phyloP scores from a whole-genome alignment of 2,329 filamentous ascomycete species.

The Cercospora zeina region DNA sequence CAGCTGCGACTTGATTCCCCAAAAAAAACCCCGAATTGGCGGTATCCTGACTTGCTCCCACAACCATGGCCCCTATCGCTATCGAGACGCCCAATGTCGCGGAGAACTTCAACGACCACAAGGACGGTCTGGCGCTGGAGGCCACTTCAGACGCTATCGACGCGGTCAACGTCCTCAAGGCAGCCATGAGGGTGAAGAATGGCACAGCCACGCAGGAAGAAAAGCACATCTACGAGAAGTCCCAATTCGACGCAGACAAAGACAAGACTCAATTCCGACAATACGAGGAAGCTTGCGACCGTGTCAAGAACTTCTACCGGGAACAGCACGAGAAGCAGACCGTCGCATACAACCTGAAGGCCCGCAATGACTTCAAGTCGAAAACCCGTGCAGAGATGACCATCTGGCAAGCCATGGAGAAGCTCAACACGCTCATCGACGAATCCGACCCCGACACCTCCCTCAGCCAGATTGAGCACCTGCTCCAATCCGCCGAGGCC shows the following conservation, averaged over 20 bases:
- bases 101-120: constrained; percentile 51
- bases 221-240: constrained; percentile 56
- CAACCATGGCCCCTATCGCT: constrained; percentile 50
- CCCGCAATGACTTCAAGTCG: constrained; percentile 68
- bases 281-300: constrained; percentile 78
- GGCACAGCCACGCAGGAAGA: constrained; percentile 48
- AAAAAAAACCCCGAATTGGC: neutral
- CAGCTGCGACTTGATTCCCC: neutral
- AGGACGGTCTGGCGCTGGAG: constrained; percentile 60
- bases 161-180: constrained; percentile 61
- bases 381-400: constrained; percentile 73
- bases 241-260: constrained; percentile 71
- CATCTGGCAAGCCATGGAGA: constrained; percentile 90
- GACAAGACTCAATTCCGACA: constrained; percentile 80
- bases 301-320: constrained; percentile 83
- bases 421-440: constrained; percentile 86
- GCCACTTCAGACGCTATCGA: constrained; percentile 61
- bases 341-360: constrained; percentile 79
- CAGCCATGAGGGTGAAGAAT: constrained; percentile 53
- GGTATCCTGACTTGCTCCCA: neutral
- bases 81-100: constrained; percentile 47
- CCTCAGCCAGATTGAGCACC: constrained; percentile 84
- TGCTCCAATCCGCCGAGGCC: constrained; percentile 84
- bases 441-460: constrained; percentile 87
- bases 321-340: constrained; percentile 72